Base-by-base conservation (phyloP, 768 basidiomycete species). In the Rhodocollybia butyracea region DNA sequence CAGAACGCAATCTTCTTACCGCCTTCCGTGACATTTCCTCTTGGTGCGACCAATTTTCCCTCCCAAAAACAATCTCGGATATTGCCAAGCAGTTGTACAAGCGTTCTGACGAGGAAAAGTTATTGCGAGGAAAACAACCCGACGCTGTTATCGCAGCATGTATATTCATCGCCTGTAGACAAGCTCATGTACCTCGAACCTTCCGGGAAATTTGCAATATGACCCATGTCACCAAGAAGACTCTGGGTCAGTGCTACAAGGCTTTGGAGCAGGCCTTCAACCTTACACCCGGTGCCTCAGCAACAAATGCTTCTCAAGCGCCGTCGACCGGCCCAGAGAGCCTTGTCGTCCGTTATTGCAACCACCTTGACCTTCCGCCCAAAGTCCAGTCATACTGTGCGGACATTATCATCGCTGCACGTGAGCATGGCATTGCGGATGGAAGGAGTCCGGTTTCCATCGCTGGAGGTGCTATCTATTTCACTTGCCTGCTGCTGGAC, bases 51-150 rank as follows among this genome's bases (percentile, higher is more conserved):
- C 88, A 89, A 63, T 97, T 98, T 73, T 92, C 91, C 39, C 81
- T 98, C 12, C 92, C 94, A 0, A 92, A 93, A 71, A 90, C 87
- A 30, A 95, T 98, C 68, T 87, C 86, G 80, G 93, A 97, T 66
- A 94, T 94, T 59, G 94, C 94, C 46, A 97, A 98, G 71, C 94
- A 97, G 74, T 78, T 98, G 8, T 98, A 95, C 79, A 97, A 96
- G 73, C 90, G 95, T 42, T 91, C 92, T 19, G 94, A 97, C 70
- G 96, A 98, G 70, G 94, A 96, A 69, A 93, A 94, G 67, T 79
- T 95, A 22, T 78, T 96, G 3, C 88, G 90, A 45, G 93, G 93
- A 31, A 98, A 98, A 69, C 89, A 89, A 2, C 80, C 92, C 60
- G 89, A 94, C 56, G 94, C 94, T 5, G 87, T 97, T 66, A 93